Base-by-base conservation (phyloP, 176 grass and related monocot species). In the Phoenix dactylifera region DNA sequence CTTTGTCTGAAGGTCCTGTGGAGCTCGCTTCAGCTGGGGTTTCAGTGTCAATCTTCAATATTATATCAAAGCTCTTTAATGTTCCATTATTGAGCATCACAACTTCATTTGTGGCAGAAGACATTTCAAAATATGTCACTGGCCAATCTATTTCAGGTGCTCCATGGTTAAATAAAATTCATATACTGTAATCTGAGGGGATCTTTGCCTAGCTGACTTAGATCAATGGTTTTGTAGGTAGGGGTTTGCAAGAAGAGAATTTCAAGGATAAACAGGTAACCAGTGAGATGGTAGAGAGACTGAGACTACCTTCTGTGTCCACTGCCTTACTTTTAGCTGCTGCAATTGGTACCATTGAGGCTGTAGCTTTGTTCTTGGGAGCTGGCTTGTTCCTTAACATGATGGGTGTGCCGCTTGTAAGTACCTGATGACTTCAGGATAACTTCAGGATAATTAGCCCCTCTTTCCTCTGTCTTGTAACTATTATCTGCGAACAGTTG, bases 101-200 rank as follows among this genome's bases (percentile, higher is more conserved):
- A 10, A 90, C 87, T 49, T 90, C 87, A 63, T 90, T 90, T 54
- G 82, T 86, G 19, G 87, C 87, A 53, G 82, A 90, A 86, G 87
- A 90, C 54, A 81, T 90, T 54, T 86, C 82, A 56, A 79, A 75
- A 64, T 78, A 71, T 56, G 55, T 63, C n/a, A 69, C 64, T 44
- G 49, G 50, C 14, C 63, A 50, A 49, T 58, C 39, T 50, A 73
- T 64, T 73, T 84, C 54, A 4, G 67, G 71, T 79, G 50, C 59
- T 57, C 5, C 17, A 67, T 48, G 18, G 10, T 23, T 65, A 39
- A 55, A 51, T 15, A 24, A 1, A 44, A 2, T 24, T 18, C 73
- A 39, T 52, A 16, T 30, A 4, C 39, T 20, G 17, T 22, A 55
- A 57, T 56, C 19, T 72, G 29, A 24, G 20, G 18, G 15, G 7